These are phyloP conservation scores for Sclerotiophoma versabilis DNA, from an alignment of 2,329 filamentous ascomycete species.

Conservation along the genomic window DNA sequence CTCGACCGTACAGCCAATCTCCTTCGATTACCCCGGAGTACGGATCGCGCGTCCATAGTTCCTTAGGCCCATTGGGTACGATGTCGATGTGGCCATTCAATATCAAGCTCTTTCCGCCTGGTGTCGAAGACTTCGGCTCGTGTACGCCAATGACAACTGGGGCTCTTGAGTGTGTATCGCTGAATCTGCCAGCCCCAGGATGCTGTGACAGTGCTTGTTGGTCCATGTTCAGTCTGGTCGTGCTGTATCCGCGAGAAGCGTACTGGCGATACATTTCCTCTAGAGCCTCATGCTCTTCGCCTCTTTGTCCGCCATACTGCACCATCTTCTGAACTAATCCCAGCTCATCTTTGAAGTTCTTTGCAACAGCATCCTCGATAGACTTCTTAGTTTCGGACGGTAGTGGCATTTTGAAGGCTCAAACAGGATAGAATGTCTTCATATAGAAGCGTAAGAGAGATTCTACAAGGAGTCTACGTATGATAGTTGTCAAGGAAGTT, in stretches of 20 bases:
- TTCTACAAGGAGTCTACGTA: neutral
- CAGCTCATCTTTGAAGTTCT: slow-evolving; percentile 27
- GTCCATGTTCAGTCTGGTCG: slow-evolving; percentile 23
- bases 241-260: slow-evolving; percentile 18
- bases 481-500: neutral
- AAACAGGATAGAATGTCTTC: neutral
- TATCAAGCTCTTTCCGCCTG: slow-evolving; percentile 28
- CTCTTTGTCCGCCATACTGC: slow-evolving; percentile 28
- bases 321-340: slow-evolving; percentile 27
- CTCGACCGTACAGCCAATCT: slow-evolving; percentile 30
- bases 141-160: slow-evolving; percentile 21
- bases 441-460: neutral
- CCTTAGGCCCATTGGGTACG: slow-evolving; percentile 26
- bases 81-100: slow-evolving; percentile 32
- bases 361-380: slow-evolving; percentile 21
- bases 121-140: slow-evolving; percentile 9
- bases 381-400: slow-evolving; percentile 15
- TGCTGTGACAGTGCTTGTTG: slow-evolving; percentile 21
- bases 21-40: slow-evolving; percentile 28
- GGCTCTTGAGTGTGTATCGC: slow-evolving; percentile 22
- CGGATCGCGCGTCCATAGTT: slow-evolving; percentile 28
- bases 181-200: slow-evolving; percentile 18
- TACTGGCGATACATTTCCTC: slow-evolving; percentile 23
- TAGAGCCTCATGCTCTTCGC: slow-evolving; percentile 24
- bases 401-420: slow-evolving; percentile 13